Conservation (phyloP, 139 green algal species). For the Ettlia oleoabundans region DNA sequence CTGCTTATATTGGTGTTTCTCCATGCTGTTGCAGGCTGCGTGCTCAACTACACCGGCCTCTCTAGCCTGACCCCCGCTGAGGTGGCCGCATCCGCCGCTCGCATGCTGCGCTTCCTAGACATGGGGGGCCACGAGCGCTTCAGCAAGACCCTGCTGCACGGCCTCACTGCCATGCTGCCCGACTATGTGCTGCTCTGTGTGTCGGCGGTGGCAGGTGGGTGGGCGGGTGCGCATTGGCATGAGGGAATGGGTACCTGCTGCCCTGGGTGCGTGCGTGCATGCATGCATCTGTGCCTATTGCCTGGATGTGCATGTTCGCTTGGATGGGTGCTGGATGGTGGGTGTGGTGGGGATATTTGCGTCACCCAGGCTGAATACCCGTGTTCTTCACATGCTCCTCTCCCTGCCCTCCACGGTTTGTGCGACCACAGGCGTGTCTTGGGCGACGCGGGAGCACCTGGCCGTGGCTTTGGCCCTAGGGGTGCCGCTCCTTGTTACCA, state of each 20-base stretch:
- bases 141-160: conserved; percentile 86
- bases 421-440: conserved; percentile 36
- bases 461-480: conserved; percentile 78
- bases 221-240: not conserved
- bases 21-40: conserved; percentile 40
- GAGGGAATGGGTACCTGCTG: not conserved
- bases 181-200: conserved; percentile 85
- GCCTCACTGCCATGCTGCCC: conserved; percentile 66
- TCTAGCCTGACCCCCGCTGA: conserved; percentile 58
- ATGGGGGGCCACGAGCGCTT: conserved; percentile 82
- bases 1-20: no score
- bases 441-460: conserved; percentile 74
- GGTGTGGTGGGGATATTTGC: not conserved
- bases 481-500: conserved; percentile 71
- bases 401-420: not conserved
- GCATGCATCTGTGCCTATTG: no score
- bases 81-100: conserved; percentile 46
- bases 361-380: no score
- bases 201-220: conserved; percentile 38
- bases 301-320: no score
- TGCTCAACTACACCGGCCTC: conserved; percentile 75
- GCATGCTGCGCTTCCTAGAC: conserved; percentile 79
- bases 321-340: not conserved
- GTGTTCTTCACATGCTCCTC: not conserved
- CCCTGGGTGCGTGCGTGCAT: no score